Percentiles rank a stretch among this genome's conserved stretches.
These are phyloP conservation scores for Phoenix dactylifera DNA, from an alignment of 176 grass and related monocot species.

Conservation along the genomic window DNA sequence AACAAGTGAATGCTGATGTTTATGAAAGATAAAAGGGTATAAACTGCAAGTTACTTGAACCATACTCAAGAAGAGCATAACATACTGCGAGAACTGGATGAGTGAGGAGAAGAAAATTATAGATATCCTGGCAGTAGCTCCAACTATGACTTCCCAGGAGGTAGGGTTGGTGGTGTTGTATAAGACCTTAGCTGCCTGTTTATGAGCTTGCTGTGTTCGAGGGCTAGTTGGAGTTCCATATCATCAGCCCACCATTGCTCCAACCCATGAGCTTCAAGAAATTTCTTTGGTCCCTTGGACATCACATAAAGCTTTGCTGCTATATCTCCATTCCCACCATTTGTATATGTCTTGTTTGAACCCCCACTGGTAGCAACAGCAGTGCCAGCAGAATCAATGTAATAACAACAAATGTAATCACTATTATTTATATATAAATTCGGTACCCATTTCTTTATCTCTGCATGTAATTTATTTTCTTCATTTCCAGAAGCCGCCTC, in stretches of 20 bases:
- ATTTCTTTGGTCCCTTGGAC: constrained; percentile 64
- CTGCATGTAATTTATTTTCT: constrained; percentile 12
- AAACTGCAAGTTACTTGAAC: no score
- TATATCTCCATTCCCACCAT: constrained; percentile 24
- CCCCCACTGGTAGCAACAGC: constrained; percentile 23
- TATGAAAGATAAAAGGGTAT: no score
- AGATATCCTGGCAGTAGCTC: no score
- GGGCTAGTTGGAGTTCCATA: constrained; percentile 52
- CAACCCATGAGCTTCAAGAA: constrained; percentile 70
- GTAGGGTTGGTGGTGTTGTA: no score
- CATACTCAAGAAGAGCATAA: no score
- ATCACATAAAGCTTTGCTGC: constrained; percentile 50
- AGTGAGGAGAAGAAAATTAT: no score
- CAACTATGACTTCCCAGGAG: no score
- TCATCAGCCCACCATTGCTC: constrained; percentile 89
- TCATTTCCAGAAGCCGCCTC: constrained; percentile 1
- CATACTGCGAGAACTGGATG: no score
- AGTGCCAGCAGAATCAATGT: constrained; percentile 43
- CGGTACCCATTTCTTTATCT: constrained; percentile 55
- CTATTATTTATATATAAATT: constrained; percentile 80
- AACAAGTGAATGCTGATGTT: no score
- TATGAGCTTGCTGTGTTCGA: constrained; percentile 71
- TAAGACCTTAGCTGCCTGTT: constrained; percentile 36
- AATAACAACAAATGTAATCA: constrained; percentile 89
- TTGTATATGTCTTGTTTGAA: constrained; percentile 9